Base-by-base conservation (phyloP, 768 basidiomycete species). In the Termitomyces sp. region DNA sequence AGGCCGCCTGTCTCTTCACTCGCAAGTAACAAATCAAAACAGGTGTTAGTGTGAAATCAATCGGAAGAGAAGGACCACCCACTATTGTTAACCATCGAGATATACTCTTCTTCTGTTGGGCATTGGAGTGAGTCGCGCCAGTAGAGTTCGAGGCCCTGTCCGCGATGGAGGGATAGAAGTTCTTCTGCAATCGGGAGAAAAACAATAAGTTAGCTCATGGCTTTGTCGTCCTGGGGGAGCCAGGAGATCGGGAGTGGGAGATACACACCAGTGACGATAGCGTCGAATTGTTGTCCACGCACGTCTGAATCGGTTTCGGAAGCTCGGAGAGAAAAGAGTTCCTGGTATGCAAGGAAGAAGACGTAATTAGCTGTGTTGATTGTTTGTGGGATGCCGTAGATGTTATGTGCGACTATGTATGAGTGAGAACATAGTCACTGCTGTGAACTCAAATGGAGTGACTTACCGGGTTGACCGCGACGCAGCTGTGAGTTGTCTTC, bases 311-410 rank as follows among this genome's bases (percentile, higher is more conserved):
- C 47, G 8, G 27, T 9, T 18, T 68, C 67, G 48, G 26, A 45
- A 45, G 44, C 16, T 6, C 83, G 74, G 46, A 92, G 78, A 13
- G 77, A 76, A 62, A 89, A 84, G 1, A 98, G 80, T 63, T 95
- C 91, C 62, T 93, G 82, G 69, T 88, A 95, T 0, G 95, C 96
- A 39, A 93, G 82, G 67, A 99, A 99, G 69, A 96, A 98, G 27
- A 95, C 93, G 64, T 98, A 98, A 68, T 97, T 98, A 0, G 96
- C 95, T 0, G 89, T 86, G 69, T 99, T 99, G 75, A 99, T 94
- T 0, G 96, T 96, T 68, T 98, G 96, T 0, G 96, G 93, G 2
- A 97, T 76, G 1, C 96, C 96, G 64, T 96, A 99, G 62, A 99
- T 95, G 75, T 92, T 93, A 76, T 99, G 95, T 0, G 93, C 86